Conservation (phyloP, 2,329 filamentous ascomycete genomes). For the Penicillium occitanis region DNA sequence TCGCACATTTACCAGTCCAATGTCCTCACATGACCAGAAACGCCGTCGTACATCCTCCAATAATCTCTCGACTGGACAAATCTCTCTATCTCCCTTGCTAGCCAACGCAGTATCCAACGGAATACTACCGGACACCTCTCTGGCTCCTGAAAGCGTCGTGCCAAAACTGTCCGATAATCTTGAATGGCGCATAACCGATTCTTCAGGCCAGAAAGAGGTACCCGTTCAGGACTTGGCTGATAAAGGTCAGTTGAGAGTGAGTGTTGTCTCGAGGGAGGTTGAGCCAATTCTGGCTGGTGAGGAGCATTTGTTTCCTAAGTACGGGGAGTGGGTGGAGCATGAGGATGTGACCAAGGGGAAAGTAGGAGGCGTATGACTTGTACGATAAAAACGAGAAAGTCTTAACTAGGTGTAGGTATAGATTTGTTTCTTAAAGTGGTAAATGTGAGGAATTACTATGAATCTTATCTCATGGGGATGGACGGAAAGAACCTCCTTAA, state of each 20-base stretch:
- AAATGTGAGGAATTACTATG: neutral
- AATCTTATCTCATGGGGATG: neutral
- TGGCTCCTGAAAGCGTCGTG: constrained; percentile 21
- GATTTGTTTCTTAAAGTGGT: neutral
- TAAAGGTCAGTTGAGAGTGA: constrained; percentile 21
- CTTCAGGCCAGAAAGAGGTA: constrained; percentile 20
- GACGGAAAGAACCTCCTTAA: neutral
- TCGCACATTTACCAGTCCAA: constrained; percentile 49
- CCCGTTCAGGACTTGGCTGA: constrained; percentile 24
- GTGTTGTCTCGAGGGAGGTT: constrained; percentile 25
- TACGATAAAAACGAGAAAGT: neutral
- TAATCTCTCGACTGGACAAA: constrained; percentile 18
- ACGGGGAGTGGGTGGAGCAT: constrained; percentile 26
- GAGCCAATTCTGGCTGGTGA: constrained; percentile 21
- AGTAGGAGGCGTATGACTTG: constrained; percentile 15
- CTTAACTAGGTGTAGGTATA: neutral
- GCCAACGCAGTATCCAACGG: constrained; percentile 18
- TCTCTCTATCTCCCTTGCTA: constrained; percentile 25
- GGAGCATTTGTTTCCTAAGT: constrained; percentile 25
- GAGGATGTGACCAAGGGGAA: constrained; percentile 20
- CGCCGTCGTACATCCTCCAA: neutral
- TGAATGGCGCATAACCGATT: constrained; percentile 25
- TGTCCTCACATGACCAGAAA: neutral
- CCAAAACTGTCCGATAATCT: constrained; percentile 25
- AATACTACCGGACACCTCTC: constrained; percentile 19